Percentiles rank a stretch among this genome's conserved stretches.
Conservation (phyloP, 139 green algal genomes). For the Chlamydomonas sphaeroides region DNA sequence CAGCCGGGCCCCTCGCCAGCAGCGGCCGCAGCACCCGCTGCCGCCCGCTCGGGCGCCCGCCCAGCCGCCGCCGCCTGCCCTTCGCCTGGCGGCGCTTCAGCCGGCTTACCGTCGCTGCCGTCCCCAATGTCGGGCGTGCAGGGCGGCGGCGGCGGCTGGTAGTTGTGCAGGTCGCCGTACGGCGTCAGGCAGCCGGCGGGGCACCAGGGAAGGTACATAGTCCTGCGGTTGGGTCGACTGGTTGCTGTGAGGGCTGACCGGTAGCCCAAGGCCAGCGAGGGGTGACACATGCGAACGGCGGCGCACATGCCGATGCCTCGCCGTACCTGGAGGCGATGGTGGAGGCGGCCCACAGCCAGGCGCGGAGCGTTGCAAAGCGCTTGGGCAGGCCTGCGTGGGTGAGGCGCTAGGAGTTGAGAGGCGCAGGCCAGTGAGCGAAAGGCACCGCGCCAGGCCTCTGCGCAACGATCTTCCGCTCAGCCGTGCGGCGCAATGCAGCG, state of each 20-base stretch:
- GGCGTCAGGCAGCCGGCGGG: constrained; percentile 82
- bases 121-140: constrained; percentile 47
- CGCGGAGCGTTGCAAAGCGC: constrained; percentile 58
- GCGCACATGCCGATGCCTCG: too few species aligned
- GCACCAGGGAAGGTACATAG: constrained; percentile 75
- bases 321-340: constrained; percentile 77
- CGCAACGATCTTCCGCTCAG: too few species aligned
- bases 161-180: constrained; percentile 92
- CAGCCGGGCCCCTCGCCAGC: too few species aligned
- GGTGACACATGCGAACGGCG: too few species aligned
- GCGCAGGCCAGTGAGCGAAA: too few species aligned
- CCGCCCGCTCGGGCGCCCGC: background rate
- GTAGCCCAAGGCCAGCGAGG: too few species aligned
- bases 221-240: too few species aligned
- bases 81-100: background rate
- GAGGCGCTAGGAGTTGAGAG: too few species aligned
- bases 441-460: too few species aligned
- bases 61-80: background rate
- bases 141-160: constrained; percentile 72
- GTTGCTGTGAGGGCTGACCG: too few species aligned
- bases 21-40: too few species aligned
- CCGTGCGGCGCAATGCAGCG: too few species aligned
- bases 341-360: constrained; percentile 78
- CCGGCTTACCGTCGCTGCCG: background rate
- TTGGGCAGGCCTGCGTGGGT: constrained; percentile 48